Conservation (phyloP, 495 filamentous ascomycete species). For the Podospora pseudocomata region DNA sequence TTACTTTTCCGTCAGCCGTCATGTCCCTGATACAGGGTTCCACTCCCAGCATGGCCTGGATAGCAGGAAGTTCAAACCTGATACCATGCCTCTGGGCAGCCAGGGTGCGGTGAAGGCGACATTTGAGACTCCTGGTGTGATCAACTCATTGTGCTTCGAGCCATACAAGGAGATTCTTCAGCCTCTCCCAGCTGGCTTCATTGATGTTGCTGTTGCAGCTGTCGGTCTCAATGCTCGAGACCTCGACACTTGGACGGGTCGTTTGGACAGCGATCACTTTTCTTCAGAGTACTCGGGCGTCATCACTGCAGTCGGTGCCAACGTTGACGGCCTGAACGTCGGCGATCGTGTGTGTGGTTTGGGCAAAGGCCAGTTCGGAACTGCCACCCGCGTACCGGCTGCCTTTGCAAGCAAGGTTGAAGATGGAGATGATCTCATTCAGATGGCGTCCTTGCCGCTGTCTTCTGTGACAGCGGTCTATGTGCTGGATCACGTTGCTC, state of each 20-base stretch:
- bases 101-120: not conserved
- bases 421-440: not conserved
- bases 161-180: not conserved
- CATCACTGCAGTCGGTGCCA: not conserved
- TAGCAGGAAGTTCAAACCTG: not conserved
- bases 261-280: not conserved
- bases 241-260: not conserved
- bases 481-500: slow-evolving; percentile 21
- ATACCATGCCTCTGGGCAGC: not conserved
- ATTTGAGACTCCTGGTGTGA: not conserved
- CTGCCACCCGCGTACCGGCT: not conserved
- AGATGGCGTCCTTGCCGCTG: not conserved
- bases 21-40: not conserved
- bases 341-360: not conserved
- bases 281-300: not conserved
- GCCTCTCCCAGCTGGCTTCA: not conserved
- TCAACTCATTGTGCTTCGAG: not conserved
- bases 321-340: not conserved
- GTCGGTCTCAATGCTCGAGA: not conserved
- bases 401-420: not conserved
- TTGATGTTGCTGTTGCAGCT: not conserved
- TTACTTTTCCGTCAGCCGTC: not conserved
- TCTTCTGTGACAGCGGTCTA: not conserved
- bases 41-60: not conserved
- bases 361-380: not conserved